Evolutionary conservation across 805 yeast species (phyloP).

Genomic region (Pichia manshurica): DNA sequence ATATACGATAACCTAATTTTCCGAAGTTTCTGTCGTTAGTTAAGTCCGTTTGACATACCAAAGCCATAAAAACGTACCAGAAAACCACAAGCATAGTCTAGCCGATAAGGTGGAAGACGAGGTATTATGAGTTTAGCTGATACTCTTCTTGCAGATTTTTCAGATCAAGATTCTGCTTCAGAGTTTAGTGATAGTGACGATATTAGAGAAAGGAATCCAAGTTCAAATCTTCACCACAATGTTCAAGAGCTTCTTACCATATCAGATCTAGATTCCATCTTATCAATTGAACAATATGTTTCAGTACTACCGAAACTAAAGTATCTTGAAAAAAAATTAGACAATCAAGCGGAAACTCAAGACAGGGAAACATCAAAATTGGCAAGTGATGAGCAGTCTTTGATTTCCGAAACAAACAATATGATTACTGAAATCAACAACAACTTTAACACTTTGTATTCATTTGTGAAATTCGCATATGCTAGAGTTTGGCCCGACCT

Average conservation of each 20-base stretch:
- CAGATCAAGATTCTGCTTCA: constrained; percentile 20
- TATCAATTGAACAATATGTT: constrained; percentile 25
- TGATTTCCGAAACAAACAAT: constrained; percentile 34
- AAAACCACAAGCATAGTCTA: too few species aligned
- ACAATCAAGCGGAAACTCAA: constrained; percentile 13
- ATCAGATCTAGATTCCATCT: constrained; percentile 18
- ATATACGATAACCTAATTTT: too few species aligned
- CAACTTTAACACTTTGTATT: constrained; percentile 39
- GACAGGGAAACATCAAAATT: constrained; percentile 15
- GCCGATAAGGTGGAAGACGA: too few species aligned
- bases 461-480: constrained; percentile 48
- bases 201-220: not conserved
- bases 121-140: constrained; percentile 38
- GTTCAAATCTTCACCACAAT: not conserved
- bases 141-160: constrained; percentile 39
- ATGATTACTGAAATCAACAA: constrained; percentile 7
- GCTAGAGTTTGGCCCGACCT: constrained; percentile 65
- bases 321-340: constrained; percentile 21
- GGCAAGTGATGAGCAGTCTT: constrained; percentile 35
- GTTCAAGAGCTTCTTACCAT: constrained; percentile 11
- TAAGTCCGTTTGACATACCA: too few species aligned
- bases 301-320: constrained; percentile 21
- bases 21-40: too few species aligned
- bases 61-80: too few species aligned
- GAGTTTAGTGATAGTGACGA: constrained; percentile 1